Base-by-base conservation (phyloP, 2,329 filamentous ascomycete genomes). In the Nigrospora osmanthi region DNA sequence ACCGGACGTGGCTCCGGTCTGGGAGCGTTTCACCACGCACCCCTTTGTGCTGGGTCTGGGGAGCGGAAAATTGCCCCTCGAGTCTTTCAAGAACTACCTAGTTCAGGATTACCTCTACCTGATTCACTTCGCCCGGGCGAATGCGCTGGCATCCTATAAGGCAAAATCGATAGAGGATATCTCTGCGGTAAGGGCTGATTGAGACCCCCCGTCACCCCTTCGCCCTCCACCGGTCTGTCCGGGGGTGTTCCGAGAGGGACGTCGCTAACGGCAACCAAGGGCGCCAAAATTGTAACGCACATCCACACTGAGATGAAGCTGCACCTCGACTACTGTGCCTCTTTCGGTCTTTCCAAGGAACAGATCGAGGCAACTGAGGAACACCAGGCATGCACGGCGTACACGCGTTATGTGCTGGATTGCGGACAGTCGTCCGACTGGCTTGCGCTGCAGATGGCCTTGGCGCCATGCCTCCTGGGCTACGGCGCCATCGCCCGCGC, bases 61-160 rank as follows among this genome's bases (percentile, higher is more conserved):
- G 1, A 73, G 84, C 47, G 89, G 89, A 0, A 84, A 78, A 9
- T 69, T 97, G 16, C 84, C 87, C 0, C 54, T 85, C 1, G 78
- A 85, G 37, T 83, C 81, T 0, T 97, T 95, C 71, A 93, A 89
- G 62, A 77, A 85, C 35, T 97, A 96, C 60, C 79, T 97, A 45
- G 76, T 93, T 11, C 91, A 97, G 56, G 91, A 97, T 58, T 96
- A 96, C 57, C 72, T 95, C 5, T 97, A 93, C 58, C 69, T 96
- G 37, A 86, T 93, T 39, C 90, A 96, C 58, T 97, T 95, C 64
- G 83, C 89, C 2, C 76, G 91, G 53, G 89, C 89, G 38, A 91
- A 89, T 60, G 85, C 89, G 9, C 72, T 97, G 10, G 86, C 87
- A 3, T 82, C 85, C 0, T 96, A 94, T 68, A 97, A 96, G 64